Conservation (phyloP, 2,329 filamentous ascomycete species). For the Aspergillus pseudoterreus region DNA sequence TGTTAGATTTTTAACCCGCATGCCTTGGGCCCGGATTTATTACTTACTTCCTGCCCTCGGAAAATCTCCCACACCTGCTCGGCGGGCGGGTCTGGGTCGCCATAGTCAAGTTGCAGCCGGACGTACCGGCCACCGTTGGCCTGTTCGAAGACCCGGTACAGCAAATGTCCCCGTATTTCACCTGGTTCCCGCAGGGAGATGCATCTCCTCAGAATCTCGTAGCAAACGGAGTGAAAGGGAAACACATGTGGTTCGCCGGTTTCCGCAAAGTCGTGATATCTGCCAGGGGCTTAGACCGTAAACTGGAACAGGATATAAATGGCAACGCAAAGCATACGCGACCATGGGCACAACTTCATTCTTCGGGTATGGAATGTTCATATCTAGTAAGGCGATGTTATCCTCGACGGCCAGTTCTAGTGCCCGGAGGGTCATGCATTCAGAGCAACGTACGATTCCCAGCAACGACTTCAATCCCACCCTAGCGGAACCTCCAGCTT, state of each 20-base stretch:
- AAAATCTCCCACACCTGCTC: constrained; percentile 1
- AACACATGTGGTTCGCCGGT: not conserved
- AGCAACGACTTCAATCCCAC: not conserved
- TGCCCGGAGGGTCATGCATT: not conserved
- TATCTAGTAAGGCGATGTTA: not conserved
- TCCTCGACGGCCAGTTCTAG: not conserved
- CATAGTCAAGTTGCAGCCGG: constrained; percentile 4
- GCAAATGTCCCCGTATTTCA: not conserved
- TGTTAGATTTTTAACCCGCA: not conserved
- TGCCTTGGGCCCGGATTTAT: not conserved
- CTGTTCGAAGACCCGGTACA: not conserved
- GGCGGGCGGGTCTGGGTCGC: constrained; percentile 1
- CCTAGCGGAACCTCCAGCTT: not conserved
- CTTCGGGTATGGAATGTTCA: not conserved
- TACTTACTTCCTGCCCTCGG: constrained; percentile 2
- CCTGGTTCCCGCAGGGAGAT: not conserved
- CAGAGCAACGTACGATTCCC: not conserved
- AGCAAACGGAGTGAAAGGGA: constrained; percentile 1
- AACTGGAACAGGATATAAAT: not conserved
- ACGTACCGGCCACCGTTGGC: constrained; percentile 1
- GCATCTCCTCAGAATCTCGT: constrained; percentile 2
- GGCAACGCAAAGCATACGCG: not conserved
- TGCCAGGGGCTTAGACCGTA: not conserved
- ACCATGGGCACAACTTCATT: not conserved
- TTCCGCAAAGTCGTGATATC: not conserved